Evolutionary conservation across 192 early-diverging fungal genomes (phyloP).

Genomic region (Coemansia sp.): DNA sequence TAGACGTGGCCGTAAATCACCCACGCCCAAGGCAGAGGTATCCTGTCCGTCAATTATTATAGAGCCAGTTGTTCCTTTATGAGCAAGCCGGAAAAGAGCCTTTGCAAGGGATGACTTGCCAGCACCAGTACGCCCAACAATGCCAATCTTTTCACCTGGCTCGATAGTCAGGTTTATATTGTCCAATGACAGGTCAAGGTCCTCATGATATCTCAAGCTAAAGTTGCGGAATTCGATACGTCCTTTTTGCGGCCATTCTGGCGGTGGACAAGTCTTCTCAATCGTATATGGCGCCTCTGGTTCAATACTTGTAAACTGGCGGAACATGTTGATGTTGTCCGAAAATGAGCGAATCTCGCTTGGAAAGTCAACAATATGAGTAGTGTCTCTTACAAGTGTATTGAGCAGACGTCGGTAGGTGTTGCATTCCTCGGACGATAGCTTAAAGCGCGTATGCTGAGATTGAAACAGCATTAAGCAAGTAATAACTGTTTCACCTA

Average conservation of each 20-base stretch:
- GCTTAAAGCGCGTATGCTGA: conserved; percentile 3
- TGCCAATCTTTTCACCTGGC: conserved; percentile 60
- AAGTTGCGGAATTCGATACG: conserved; percentile 59
- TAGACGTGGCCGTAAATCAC: conserved; percentile 56
- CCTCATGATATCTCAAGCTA: conserved; percentile 59
- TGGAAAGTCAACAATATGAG: conserved; percentile 9
- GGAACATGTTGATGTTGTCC: conserved; percentile 18
- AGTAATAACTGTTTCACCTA: conserved; percentile 26
- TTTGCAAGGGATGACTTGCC: conserved; percentile 75
- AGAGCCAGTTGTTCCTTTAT: conserved; percentile 47
- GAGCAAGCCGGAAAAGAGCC: conserved; percentile 71
- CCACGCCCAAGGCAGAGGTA: conserved; percentile 59
- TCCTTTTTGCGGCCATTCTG: conserved; percentile 68
- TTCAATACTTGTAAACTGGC: conserved; percentile 28
- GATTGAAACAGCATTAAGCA: conserved; percentile 26
- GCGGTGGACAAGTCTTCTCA: conserved; percentile 49
- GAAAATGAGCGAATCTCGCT: conserved; percentile 15
- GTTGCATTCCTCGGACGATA: conserved; percentile 21
- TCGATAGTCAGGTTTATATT: conserved; percentile 26
- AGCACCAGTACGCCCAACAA: conserved; percentile 72
- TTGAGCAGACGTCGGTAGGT: conserved; percentile 6
- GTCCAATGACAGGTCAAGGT: conserved; percentile 39
- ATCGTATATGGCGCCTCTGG: conserved; percentile 35
- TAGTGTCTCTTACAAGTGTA: conserved; percentile 6
- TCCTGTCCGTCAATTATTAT: conserved; percentile 75